phyloP scores from a whole-genome alignment of 805 yeast genomes.

The Candida succiphila region DNA sequence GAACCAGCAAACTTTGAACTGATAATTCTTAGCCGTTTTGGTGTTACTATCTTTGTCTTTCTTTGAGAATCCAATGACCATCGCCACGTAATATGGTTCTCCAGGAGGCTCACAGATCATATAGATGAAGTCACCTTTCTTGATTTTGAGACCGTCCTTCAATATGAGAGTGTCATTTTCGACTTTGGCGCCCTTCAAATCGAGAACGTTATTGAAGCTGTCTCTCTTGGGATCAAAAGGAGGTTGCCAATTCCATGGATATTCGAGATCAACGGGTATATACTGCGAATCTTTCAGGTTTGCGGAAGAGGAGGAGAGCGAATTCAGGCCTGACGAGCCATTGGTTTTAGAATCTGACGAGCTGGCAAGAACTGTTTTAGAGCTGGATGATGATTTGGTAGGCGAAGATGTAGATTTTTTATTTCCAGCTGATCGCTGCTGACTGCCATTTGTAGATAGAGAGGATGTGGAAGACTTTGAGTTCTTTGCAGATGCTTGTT shows the following conservation, averaged over 20 bases:
- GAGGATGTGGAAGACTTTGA: not conserved
- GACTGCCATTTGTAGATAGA: not conserved
- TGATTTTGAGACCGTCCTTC: constrained; percentile 26
- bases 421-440: not conserved
- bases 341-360: not conserved
- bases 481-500: not conserved
- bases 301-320: constrained; percentile 2
- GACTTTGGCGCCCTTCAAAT: constrained; percentile 32
- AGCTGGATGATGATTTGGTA: not conserved
- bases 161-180: constrained; percentile 27
- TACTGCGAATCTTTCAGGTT: constrained; percentile 7
- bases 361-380: not conserved
- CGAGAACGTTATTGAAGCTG: constrained; percentile 32
- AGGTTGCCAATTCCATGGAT: constrained; percentile 46
- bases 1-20: constrained; percentile 79
- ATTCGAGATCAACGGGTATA: constrained; percentile 20
- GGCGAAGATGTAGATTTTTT: not conserved
- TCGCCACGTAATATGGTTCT: constrained; percentile 85
- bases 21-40: constrained; percentile 41
- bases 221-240: constrained; percentile 21
- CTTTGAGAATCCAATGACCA: constrained; percentile 62
- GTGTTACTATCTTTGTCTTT: constrained; percentile 22
- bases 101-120: constrained; percentile 90
- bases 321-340: not conserved
- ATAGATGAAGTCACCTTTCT: constrained; percentile 60